Conservation (phyloP, 177 flowering plant genomes). For the Telopea speciosissima region DNA sequence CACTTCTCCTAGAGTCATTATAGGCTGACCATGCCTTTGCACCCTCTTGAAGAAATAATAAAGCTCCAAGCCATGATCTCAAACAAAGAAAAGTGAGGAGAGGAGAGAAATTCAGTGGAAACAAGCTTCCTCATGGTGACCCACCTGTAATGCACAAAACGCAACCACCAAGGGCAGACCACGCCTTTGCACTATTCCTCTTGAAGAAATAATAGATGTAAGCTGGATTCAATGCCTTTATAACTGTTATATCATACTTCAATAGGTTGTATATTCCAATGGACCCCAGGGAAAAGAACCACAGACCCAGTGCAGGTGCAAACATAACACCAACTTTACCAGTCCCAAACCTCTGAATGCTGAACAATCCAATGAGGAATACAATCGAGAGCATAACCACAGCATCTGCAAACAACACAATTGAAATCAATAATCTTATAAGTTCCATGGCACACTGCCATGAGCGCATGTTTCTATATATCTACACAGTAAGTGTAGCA, state of each 20-base stretch:
- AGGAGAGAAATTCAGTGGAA: neutral
- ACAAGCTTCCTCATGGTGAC: neutral
- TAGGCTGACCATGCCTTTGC: no score
- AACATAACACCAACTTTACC: constrained; percentile 83
- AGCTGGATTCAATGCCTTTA: constrained; percentile 82
- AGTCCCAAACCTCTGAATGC: constrained; percentile 95
- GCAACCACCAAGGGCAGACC: constrained; percentile 99
- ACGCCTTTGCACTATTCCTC: constrained; percentile 65
- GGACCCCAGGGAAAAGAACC: constrained; percentile 86
- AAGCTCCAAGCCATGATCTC: neutral
- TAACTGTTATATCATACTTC: constrained; percentile 53
- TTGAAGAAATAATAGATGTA: constrained; percentile 84
- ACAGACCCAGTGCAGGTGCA: constrained; percentile 82
- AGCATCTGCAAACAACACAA: constrained; percentile 45
- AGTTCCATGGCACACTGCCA: neutral
- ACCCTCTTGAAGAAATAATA: no score
- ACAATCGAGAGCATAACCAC: constrained; percentile 67
- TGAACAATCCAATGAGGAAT: constrained; percentile 68
- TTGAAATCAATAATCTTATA: neutral
- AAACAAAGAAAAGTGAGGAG: neutral
- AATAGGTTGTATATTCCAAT: constrained; percentile 81
- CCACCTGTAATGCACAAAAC: constrained; percentile 95
- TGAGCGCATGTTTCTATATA: neutral
- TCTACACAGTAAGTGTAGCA: neutral
- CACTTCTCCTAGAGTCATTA: no score